A percentile compares a stretch with the other conserved stretches of the same genome.
These are phyloP conservation scores for Aristolochia californica DNA, from an alignment of 164 flowering plant genomes.

Conservation along the genomic window DNA sequence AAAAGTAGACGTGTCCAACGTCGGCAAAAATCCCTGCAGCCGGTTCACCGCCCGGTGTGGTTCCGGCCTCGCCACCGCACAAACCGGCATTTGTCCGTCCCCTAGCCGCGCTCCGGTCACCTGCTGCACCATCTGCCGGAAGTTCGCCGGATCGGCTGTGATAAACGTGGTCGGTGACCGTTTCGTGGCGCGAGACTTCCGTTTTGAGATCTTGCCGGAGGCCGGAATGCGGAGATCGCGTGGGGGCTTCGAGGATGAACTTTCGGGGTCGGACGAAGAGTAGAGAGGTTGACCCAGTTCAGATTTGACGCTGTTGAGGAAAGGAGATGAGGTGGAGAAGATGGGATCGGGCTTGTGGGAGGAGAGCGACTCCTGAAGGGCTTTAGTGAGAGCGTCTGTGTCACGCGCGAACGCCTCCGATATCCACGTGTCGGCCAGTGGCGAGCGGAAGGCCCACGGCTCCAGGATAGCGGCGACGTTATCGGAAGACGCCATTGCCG, in stretches of 20 bases:
- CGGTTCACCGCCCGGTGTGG: constrained; percentile 39
- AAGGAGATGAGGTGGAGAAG: neutral
- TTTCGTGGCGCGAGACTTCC: constrained; percentile 75
- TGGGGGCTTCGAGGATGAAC: constrained; percentile 2
- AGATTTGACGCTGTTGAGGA: constrained; percentile 4
- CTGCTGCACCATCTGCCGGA: constrained; percentile 97
- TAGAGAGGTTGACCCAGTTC: constrained; percentile 1
- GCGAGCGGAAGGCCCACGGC: constrained; percentile 33
- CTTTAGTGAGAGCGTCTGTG: constrained; percentile 56
- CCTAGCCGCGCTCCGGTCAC: constrained; percentile 65
- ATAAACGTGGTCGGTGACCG: constrained; percentile 75
- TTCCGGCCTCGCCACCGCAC: constrained; percentile 59
- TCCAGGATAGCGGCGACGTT: constrained; percentile 37
- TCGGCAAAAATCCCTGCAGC: constrained; percentile 34
- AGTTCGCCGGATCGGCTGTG: constrained; percentile 76
- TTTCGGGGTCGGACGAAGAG: constrained; percentile 3
- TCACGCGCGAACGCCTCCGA: constrained; percentile 51
- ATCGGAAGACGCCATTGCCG: constrained; percentile 45
- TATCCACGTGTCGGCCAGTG: constrained; percentile 46
- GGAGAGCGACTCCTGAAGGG: constrained; percentile 48
- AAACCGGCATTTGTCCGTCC: constrained; percentile 13
- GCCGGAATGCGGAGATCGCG: constrained; percentile 8
- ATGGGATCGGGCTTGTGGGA: constrained; percentile 3
- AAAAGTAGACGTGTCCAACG: constrained; percentile 68
- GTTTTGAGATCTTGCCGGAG: constrained; percentile 43